A percentile compares a stretch with the other conserved stretches of the same genome.
phyloP scores from a whole-genome alignment of 1,139 yeast species.

The Citeromyces hawaiiensis region DNA sequence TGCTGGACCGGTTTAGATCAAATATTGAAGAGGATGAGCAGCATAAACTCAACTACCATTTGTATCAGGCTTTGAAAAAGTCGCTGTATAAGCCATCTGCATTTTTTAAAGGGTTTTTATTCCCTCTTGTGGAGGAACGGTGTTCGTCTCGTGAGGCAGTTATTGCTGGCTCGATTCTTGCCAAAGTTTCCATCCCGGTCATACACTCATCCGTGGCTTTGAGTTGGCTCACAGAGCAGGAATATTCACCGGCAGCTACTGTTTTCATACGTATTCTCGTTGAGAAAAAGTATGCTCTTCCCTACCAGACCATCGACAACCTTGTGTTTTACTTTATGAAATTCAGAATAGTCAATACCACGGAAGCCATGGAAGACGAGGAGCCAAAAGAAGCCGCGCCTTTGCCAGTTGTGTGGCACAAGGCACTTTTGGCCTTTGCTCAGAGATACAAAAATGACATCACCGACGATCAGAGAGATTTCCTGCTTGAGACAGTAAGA shows the following conservation, averaged over 20 bases:
- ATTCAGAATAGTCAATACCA: constrained; percentile 40
- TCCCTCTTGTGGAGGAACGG: constrained; percentile 75
- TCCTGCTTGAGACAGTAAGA: constrained; percentile 79
- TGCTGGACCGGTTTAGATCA: constrained; percentile 73
- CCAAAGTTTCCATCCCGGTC: constrained; percentile 86
- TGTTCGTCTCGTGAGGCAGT: constrained; percentile 91
- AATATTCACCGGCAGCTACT: constrained; percentile 79
- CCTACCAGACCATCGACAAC: constrained; percentile 91
- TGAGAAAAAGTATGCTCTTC: constrained; percentile 92
- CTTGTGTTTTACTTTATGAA: constrained; percentile 92
- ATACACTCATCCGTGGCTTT: constrained; percentile 94
- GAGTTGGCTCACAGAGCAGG: constrained; percentile 70
- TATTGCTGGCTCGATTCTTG: constrained; percentile 82
- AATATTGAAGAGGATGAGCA: constrained; percentile 70
- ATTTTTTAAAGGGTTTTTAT: constrained; percentile 88
- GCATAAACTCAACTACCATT: constrained; percentile 70
- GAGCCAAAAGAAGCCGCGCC: constrained; percentile 32
- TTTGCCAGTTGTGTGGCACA: constrained; percentile 95
- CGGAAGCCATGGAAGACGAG: constrained; percentile 22
- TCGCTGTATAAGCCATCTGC: constrained; percentile 95
- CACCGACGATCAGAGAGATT: constrained; percentile 94
- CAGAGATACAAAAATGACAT: constrained; percentile 94
- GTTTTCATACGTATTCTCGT: constrained; percentile 80
- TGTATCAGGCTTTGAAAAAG: constrained; percentile 84
- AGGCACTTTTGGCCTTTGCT: constrained; percentile 85